Evolutionary conservation across 2,329 filamentous ascomycete genomes (phyloP).

Genomic region (Neonectria neomacrospora): DNA sequence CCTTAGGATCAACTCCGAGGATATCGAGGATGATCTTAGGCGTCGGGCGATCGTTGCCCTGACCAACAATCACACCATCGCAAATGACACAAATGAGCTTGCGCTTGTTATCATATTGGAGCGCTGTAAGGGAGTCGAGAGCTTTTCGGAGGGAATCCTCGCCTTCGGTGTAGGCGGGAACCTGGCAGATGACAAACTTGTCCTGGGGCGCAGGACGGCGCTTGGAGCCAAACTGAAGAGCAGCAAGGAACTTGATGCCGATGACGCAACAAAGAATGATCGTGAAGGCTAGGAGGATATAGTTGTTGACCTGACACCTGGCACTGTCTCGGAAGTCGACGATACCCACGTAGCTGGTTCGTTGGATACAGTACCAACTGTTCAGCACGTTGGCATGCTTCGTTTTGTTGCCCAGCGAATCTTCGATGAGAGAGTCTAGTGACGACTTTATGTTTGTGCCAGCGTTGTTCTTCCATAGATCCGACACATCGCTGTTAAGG

Average conservation of each 20-base stretch:
- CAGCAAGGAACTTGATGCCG: slow-evolving; percentile 87
- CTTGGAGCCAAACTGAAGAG: slow-evolving; percentile 93
- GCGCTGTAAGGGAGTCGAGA: slow-evolving; percentile 90
- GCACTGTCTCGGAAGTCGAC: slow-evolving; percentile 84
- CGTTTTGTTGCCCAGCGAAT: slow-evolving; percentile 63
- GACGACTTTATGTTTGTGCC: slow-evolving; percentile 80
- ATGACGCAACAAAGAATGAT: slow-evolving; percentile 85
- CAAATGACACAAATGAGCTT: slow-evolving; percentile 97
- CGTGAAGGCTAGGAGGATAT: slow-evolving; percentile 88
- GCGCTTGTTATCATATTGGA: slow-evolving; percentile 98
- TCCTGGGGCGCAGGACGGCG: slow-evolving; percentile 89
- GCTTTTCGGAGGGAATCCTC: slow-evolving; percentile 95
- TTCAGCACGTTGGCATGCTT: slow-evolving; percentile 64
- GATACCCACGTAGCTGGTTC: slow-evolving; percentile 84
- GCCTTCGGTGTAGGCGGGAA: slow-evolving; percentile 97
- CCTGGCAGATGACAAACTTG: slow-evolving; percentile 98
- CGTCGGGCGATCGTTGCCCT: slow-evolving; percentile 94
- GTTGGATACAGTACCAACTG: slow-evolving; percentile 83
- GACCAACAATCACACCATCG: slow-evolving; percentile 95
- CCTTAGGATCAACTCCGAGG: slow-evolving; percentile 94
- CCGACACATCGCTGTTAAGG: slow-evolving; percentile 73
- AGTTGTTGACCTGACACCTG: slow-evolving; percentile 89
- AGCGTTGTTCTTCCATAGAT: slow-evolving; percentile 77
- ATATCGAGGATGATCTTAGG: slow-evolving; percentile 98
- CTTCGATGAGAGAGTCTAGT: slow-evolving; percentile 66